Evolutionary conservation across 2,329 filamentous ascomycete species (phyloP), one percentile per base, ranked within the genome.

Genomic region (Colletotrichum sp.): DNA sequence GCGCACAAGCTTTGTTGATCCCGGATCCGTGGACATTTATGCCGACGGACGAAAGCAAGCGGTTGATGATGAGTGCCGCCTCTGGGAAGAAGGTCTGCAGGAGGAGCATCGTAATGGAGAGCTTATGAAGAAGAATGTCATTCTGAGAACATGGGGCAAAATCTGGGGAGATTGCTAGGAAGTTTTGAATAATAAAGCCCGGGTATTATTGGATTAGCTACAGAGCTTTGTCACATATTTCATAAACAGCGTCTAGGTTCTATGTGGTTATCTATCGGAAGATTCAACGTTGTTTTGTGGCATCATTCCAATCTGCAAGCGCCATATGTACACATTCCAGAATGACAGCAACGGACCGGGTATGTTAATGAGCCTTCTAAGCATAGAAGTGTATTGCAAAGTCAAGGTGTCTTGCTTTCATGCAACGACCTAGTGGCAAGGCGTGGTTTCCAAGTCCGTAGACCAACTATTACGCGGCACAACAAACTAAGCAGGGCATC

Each of bases 11-110:
- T 87, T 90, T 76, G 83, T 89, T 66, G 86, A 85, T 63, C 86
- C 91, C 2, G 84, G 88, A 21, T 90, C 93, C 65, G 89, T 92
- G 0, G 93, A 95, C 81, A 82, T 95, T 62, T 80, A 89, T 28
- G 89, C 90, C 39, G 92, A 21, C 3, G 44, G 44, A 49, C 44
- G 93, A 75, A 85, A 94, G 73, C 90, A 90, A 8, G 93, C 94
- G 82, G 91, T 94, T 76, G 93, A 93, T 70, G 90, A 91, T 77
- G 86, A 87, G 81, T 87, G 86, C 77, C 79, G 82, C 30, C 80
- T 84, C 62, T 87, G 86, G 86, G 86, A 87, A 73, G 85, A 87
- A 77, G 85, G 85, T 8, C 85, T 85, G 8, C 84, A 89, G 52
- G 86, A 88, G 76, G 87, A 87, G 79, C 87, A 88, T 71, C 85